phyloP scores from a whole-genome alignment of 495 filamentous ascomycete species.

The Lepidopterella palustris region DNA sequence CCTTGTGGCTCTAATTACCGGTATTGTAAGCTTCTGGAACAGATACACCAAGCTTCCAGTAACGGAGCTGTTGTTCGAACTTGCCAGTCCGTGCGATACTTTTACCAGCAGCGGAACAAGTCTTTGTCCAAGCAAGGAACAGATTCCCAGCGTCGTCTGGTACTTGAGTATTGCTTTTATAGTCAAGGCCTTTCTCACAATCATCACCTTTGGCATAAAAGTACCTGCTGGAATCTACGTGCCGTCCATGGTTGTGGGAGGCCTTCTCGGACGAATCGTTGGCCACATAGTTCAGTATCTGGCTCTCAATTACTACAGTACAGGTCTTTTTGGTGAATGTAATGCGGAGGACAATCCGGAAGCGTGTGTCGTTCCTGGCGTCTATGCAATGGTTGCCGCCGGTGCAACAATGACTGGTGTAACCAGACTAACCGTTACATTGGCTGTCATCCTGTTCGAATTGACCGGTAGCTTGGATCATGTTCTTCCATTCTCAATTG shows the following conservation, averaged over 20 bases:
- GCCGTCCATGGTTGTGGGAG: conserved; percentile 96
- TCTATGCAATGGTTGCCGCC: conserved; percentile 91
- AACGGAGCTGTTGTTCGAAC: conserved; percentile 80
- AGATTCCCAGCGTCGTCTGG: conserved; percentile 65
- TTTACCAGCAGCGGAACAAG: conserved; percentile 55
- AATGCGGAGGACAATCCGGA: conserved; percentile 60
- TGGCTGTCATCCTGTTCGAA: conserved; percentile 94
- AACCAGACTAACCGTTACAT: conserved; percentile 85
- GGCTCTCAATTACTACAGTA: conserved; percentile 64
- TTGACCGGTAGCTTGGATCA: conserved; percentile 91
- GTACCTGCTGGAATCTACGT: conserved; percentile 96
- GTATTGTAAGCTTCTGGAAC: conserved; percentile 88
- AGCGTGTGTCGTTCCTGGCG: conserved; percentile 87
- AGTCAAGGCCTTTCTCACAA: conserved; percentile 82
- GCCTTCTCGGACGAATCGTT: conserved; percentile 81
- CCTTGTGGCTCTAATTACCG: conserved; percentile 80
- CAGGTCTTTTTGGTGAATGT: conserved; percentile 67
- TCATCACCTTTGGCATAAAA: conserved; percentile 89
- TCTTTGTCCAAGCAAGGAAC: conserved; percentile 68
- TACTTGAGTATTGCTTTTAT: conserved; percentile 73
- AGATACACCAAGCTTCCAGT: conserved; percentile 81
- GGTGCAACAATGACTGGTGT: conserved; percentile 98
- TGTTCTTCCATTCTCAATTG: conserved; percentile 88
- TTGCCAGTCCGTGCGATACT: conserved; percentile 76
- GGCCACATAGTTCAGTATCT: conserved; percentile 83